Evolutionary conservation across 2,329 filamentous ascomycete genomes (phyloP).

Genomic region (Aspergillus neotritici): DNA sequence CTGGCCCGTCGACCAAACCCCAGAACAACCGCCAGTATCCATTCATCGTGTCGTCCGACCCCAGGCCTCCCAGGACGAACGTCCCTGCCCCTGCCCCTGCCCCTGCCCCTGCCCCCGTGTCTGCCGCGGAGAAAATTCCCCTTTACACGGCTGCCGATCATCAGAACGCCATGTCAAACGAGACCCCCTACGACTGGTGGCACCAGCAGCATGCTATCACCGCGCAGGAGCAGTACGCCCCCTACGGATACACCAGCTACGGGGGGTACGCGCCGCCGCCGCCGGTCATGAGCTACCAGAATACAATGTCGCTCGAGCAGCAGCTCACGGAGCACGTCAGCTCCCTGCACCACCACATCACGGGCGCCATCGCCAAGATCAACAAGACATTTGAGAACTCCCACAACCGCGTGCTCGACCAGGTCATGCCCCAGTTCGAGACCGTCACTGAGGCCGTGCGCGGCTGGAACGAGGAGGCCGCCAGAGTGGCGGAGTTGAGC

Average conservation of each 20-base stretch:
- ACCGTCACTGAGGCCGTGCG: conserved; percentile 12
- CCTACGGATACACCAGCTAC: conserved; percentile 13
- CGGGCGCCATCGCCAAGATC: conserved; percentile 9
- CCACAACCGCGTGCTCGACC: conserved; percentile 19
- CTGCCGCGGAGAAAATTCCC: too few relatives aligned
- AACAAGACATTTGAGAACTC: conserved; percentile 13
- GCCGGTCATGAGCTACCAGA: conserved; percentile 17
- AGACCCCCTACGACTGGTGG: not conserved
- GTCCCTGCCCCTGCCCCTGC: too few relatives aligned
- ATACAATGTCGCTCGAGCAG: conserved; percentile 19
- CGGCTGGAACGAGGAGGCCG: conserved; percentile 10
- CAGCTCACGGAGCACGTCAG: conserved; percentile 15
- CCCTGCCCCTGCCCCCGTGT: too few relatives aligned
- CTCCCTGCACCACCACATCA: conserved; percentile 19
- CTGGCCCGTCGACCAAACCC: not conserved
- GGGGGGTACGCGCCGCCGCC: conserved; percentile 23
- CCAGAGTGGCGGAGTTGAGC: conserved; percentile 11
- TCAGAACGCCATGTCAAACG: not conserved
- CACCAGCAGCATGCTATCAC: not conserved
- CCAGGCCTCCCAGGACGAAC: not conserved
- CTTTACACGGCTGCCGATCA: not conserved
- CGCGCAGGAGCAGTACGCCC: conserved; percentile 2
- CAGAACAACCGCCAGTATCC: conserved; percentile 4
- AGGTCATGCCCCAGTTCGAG: conserved; percentile 17
- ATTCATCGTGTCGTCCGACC: conserved; percentile 11